Conservation (phyloP, 2,329 filamentous ascomycete genomes). For the Nigrograna mackinnonii region DNA sequence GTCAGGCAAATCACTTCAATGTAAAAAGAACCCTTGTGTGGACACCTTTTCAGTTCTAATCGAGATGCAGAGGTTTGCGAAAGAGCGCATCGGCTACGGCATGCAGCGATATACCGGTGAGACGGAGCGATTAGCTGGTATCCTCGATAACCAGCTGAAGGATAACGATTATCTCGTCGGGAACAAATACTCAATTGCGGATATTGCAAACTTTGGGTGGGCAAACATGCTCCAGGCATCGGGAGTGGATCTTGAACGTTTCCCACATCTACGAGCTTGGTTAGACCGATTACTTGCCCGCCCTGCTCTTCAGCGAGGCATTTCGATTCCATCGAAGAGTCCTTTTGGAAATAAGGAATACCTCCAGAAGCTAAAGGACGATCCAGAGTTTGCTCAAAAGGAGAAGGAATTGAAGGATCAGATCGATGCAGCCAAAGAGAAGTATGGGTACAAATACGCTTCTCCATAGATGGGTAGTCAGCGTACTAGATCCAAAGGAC, state of each 20-base stretch:
- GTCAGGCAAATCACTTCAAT: conserved; percentile 20
- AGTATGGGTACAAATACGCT: conserved; percentile 51
- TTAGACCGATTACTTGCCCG: conserved; percentile 38
- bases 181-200: conserved; percentile 41
- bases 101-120: conserved; percentile 43
- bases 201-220: conserved; percentile 44
- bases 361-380: conserved; percentile 47
- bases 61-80: conserved; percentile 4
- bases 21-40: conserved; percentile 8
- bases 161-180: conserved; percentile 41
- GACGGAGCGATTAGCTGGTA: conserved; percentile 42
- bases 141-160: conserved; percentile 37
- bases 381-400: conserved; percentile 53
- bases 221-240: conserved; percentile 39
- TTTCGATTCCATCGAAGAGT: conserved; percentile 38
- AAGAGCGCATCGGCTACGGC: conserved; percentile 37
- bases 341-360: conserved; percentile 47
- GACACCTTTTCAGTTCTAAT: background rate
- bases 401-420: conserved; percentile 43
- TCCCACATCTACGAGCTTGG: conserved; percentile 41
- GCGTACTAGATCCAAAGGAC: background rate
- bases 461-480: conserved; percentile 29
- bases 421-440: conserved; percentile 46
- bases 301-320: conserved; percentile 38
- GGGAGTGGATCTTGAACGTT: conserved; percentile 37